Base-by-base conservation (phyloP, 495 filamentous ascomycete genomes). In the Penicillium crystallinum region DNA sequence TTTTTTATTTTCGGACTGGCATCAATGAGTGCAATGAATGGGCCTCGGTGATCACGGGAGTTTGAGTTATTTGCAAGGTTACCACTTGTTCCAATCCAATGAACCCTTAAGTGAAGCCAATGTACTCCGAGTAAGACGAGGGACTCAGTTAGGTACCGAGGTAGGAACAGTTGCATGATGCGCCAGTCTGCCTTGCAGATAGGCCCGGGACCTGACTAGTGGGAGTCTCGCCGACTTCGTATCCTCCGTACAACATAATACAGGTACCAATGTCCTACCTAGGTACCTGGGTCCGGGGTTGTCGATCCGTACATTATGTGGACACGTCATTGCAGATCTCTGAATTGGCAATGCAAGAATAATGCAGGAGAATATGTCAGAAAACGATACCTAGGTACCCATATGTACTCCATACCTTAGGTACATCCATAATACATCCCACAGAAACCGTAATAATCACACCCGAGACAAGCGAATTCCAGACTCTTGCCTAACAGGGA, bases 21-120 rank as follows among this genome's bases (percentile, higher is more conserved):
- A 55, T 60, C 54, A 58, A 64, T 51, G 62, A 62, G 62, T 62
- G 52, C 62, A 59, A 62, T 57, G 62, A 61, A 52, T 44, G 30
- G 39, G 49, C 30, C 40, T 45, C 15, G 35, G 36, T 39, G 48
- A 31, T 27, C 6, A 36, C 14, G 53, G 53, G 46, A 33, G 46
- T 48, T 55, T 44, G 33, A 47, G 33, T 49, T 58, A 39, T 50
- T 50, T 46, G 17, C 42, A 45, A 46, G 40, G 36, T 50, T 41
- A 23, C 42, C 38, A 38, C 15, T 18, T 48, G 48, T 46, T 55
- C 45, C 45, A 34, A 23, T 37, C 36, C 45, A 29, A 48, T 30
- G 45, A 43, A 41, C n/a, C 27, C 22, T 29, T 19, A 57, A 46
- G 51, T 56, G 42, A 47, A 49, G 51, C 25, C 22, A n/a, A 34